A percentile compares a stretch with the other conserved stretches of the same genome.
These are phyloP conservation scores for Parsonsia alboflavescens DNA, from an alignment of 257 asterid genomes.

Conservation along the genomic window DNA sequence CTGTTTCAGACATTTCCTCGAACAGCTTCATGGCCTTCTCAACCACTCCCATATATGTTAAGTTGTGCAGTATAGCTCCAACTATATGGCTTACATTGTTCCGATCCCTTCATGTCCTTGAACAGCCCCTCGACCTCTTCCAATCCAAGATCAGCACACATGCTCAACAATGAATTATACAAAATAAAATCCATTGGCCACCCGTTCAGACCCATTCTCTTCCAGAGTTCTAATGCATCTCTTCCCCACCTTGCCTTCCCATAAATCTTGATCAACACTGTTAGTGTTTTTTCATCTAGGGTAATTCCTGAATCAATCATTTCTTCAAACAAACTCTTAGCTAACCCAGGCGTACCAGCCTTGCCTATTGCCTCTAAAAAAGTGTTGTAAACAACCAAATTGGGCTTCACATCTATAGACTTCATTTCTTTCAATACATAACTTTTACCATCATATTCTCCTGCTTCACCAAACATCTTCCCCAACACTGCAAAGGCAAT, in stretches of 20 bases:
- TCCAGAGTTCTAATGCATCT: conserved; percentile 88
- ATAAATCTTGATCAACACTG: conserved; percentile 79
- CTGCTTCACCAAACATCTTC: conserved; percentile 85
- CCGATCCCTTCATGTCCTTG: conserved; percentile 68
- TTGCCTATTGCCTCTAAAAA: conserved; percentile 83
- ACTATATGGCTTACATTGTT: conserved; percentile 57
- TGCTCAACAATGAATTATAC: conserved; percentile 77
- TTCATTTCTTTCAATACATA: conserved; percentile 82
- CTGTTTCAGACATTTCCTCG: conserved; percentile 51
- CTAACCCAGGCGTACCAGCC: conserved; percentile 86
- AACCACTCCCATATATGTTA: conserved; percentile 74
- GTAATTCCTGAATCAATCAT: conserved; percentile 70
- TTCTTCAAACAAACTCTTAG: conserved; percentile 79
- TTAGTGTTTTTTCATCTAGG: conserved; percentile 76
- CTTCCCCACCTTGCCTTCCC: conserved; percentile 93
- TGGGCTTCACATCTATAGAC: conserved; percentile 65
- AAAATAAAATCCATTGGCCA: conserved; percentile 92
- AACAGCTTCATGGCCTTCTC: conserved; percentile 80
- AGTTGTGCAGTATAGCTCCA: conserved; percentile 93
- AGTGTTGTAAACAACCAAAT: conserved; percentile 79
- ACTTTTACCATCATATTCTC: conserved; percentile 86
- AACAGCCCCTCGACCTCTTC: conserved; percentile 73
- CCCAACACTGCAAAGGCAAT: conserved; percentile 74
- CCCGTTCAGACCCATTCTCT: conserved; percentile 61
- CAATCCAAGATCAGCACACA: conserved; percentile 97